Evolutionary conservation across 208 protist genomes (phyloP), one percentile per base, ranked within the genome.

Genomic region (Crithidia expoeki): DNA sequence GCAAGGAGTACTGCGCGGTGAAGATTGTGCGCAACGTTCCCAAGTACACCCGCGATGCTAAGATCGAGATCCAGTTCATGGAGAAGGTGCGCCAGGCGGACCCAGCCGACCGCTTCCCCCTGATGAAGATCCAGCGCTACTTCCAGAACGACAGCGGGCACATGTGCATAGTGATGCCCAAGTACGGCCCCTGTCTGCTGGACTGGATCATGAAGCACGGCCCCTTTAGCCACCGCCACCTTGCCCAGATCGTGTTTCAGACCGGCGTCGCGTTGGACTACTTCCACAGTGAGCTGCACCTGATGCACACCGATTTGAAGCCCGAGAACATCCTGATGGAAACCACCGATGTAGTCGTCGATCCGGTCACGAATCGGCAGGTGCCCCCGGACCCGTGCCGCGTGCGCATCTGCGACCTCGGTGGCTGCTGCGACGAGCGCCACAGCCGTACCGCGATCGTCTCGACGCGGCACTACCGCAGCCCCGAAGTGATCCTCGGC

Each of bases 21-120:
- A 96, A 96, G 76, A 92, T 96, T 65, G 86, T 96, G 59, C 89
- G 86, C 49, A 92, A 87, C 68, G 78, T 92, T 36, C 72, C 85
- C 65, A 92, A 93, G 81, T 96, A 96, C 83, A 93, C 87, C 25
- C 79, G 85, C 38, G 90, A 94, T 60, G 90, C 90, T 55, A 92
- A 88, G 84, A 89, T 94, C 52, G 90, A 96, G 72, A 89, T 96
- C 64, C 76, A 90, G 75, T 93, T 93, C 68, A 89, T 96, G 84
- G 85, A 96, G 76, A 78, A 79, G 61, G 80, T 94, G 57, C 80
- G 79, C 49, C 68, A 85, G 61, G 61, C 76, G n/a, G 90, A 96
- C 73, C 59, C 76, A 38, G 49, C 47, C 46, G 90, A 95, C 84
- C 84, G 80, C 72, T 93, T 80, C 71, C 83, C 83, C 2, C 72